A percentile compares a stretch with the other conserved stretches of the same genome.
phyloP scores from a whole-genome alignment of 1,284 basidiomycete genomes.

The Papiliotrema fonsecae region DNA sequence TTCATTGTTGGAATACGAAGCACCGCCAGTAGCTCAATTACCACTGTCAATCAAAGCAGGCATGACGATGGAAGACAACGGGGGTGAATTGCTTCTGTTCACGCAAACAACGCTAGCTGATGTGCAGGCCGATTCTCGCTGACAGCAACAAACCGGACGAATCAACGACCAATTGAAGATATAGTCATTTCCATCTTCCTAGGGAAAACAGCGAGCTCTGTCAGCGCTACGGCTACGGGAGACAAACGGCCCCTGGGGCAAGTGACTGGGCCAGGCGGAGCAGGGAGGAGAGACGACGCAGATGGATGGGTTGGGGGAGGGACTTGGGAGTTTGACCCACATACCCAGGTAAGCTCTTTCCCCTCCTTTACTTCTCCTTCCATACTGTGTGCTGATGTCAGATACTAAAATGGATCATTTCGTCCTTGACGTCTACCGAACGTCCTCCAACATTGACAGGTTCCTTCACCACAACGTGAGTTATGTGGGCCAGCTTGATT shows the following conservation, averaged over 20 bases:
- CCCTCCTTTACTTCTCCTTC: too few relatives aligned
- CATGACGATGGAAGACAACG: conserved; percentile 59
- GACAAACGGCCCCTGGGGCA: conserved; percentile 30
- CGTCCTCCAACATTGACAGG: conserved; percentile 67
- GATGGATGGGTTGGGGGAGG: conserved; percentile 54
- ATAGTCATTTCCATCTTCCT: conserved; percentile 66
- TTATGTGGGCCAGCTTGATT: neutral
- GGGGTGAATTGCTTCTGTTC: conserved; percentile 52
- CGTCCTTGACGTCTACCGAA: conserved; percentile 62
- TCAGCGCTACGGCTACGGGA: conserved; percentile 41
- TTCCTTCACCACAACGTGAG: conserved; percentile 61
- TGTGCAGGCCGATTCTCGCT: conserved; percentile 64
- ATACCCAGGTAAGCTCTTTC: conserved; percentile 54
- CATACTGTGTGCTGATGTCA: conserved; percentile 29
- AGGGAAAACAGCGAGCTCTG: conserved; percentile 62
- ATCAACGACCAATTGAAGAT: conserved; percentile 63
- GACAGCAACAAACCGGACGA: conserved; percentile 63
- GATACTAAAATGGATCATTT: conserved; percentile 71
- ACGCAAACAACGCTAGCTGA: neutral
- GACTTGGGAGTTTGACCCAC: conserved; percentile 73
- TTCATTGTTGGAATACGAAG: conserved; percentile 78
- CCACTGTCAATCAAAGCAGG: conserved; percentile 63
- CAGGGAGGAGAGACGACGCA: conserved; percentile 19
- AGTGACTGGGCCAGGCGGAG: conserved; percentile 16
- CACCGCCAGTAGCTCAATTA: conserved; percentile 54